Percentiles rank a stretch among this genome's conserved stretches.
Conservation (phyloP, 2,329 filamentous ascomycete species). For the Ophiostoma sp. region DNA sequence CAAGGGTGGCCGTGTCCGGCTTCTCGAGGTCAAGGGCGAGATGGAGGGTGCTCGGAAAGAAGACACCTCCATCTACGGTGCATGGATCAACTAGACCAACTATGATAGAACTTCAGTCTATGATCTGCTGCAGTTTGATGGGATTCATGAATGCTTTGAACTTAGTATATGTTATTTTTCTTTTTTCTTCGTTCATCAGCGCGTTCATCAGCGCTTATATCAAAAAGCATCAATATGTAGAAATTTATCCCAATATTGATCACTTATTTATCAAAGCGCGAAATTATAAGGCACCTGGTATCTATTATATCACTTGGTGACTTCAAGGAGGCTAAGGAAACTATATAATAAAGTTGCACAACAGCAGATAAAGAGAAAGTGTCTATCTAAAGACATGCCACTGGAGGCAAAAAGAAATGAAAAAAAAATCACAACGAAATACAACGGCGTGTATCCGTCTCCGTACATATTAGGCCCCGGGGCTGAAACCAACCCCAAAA, state of each 20-base stretch:
- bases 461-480: not conserved
- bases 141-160: not conserved
- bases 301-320: conserved; percentile 7
- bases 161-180: not conserved
- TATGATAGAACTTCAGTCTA: not conserved
- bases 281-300: not conserved
- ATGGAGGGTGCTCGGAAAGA: conserved; percentile 59
- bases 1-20: conserved; percentile 58
- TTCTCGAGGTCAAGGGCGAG: conserved; percentile 66
- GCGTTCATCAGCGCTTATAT: not conserved
- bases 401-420: not conserved
- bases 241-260: not conserved
- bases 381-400: not conserved
- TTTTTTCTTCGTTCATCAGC: not conserved
- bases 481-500: not conserved
- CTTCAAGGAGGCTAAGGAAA: not conserved
- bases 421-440: not conserved
- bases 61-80: conserved; percentile 39
- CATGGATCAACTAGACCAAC: not conserved
- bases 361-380: not conserved
- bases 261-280: not conserved
- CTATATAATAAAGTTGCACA: not conserved
- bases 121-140: not conserved
- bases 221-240: not conserved
- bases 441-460: not conserved